phyloP scores from a whole-genome alignment of 306 rosid species.

The Myrica gale region DNA sequence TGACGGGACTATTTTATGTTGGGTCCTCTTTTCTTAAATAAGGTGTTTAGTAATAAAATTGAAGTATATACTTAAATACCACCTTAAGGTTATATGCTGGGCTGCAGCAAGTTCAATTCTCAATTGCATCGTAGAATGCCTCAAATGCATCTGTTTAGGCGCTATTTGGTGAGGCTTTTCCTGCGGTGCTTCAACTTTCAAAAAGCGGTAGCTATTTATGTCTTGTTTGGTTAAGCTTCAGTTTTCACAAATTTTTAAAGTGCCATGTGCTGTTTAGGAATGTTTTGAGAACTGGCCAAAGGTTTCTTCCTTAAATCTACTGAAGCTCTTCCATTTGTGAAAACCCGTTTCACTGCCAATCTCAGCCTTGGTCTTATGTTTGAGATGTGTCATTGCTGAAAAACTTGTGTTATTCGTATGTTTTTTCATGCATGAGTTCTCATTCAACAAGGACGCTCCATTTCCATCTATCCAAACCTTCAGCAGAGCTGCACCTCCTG shows the following conservation, averaged over 20 bases:
- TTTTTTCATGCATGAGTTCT: background rate
- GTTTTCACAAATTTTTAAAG: no score
- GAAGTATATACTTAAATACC: no score
- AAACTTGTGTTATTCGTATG: background rate
- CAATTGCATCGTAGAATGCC: background rate
- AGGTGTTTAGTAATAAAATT: no score
- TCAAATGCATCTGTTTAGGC: background rate
- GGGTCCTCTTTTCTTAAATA: no score
- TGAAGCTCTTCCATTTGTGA: background rate
- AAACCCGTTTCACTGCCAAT: background rate
- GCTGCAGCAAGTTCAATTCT: background rate
- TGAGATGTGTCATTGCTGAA: background rate
- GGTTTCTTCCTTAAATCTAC: background rate
- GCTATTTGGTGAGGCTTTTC: no score
- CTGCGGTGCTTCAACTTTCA: no score
- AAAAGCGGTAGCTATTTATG: no score
- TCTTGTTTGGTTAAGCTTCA: no score
- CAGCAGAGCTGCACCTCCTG: background rate
- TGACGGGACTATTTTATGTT: no score
- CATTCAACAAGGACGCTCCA: background rate
- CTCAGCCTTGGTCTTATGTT: background rate
- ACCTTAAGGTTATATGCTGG: background rate
- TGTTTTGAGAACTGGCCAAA: background rate
- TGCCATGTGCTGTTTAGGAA: background rate
- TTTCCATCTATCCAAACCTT: background rate